Base-by-base conservation (phyloP, 83 land plant genomes). In the Larix sibirica region DNA sequence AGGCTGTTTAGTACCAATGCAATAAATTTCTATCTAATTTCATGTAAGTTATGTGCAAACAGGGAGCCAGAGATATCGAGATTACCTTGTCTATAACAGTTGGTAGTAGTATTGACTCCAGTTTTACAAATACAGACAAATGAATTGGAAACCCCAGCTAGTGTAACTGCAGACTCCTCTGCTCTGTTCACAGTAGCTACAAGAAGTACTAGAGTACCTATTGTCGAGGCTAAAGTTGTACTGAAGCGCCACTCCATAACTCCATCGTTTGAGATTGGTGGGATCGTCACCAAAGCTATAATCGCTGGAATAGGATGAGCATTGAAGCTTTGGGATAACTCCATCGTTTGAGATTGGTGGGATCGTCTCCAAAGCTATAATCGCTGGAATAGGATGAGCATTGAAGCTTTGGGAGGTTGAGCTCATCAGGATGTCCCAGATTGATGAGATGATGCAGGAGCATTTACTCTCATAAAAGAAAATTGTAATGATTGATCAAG, bases 131-230 rank as follows among this genome's bases (percentile, higher is more conserved):
- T 56, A 38, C 91, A 89, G 67, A 83, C 40, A 36, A 89, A 89
- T 4, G 88, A 80, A 44, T 75, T 47, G 7, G 83, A 36, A 13
- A 65, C 33, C 18, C 83, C 86, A n/a, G n/a, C n/a, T n/a, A 38
- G 74, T 23, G 44, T 80, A 89, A 12, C 91, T 88, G 31, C 88
- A 89, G 23, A 82, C 81, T 17, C 91, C 91, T 3, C 68, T 73
- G 83, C 88, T 86, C 31, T 6, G 33, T 80, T 89, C 88, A 71
- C 91, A 89, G 23, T 82, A 80, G 67, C 9, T 79, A 67, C 91
- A 89, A 1, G 74, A 61, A 6, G 50, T 31, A 1, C 73, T 58
- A 42, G 54, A 71, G 13, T 80, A 76, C 44, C n/a, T 42, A 21
- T 79, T 65, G 17, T 83, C 38, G 61, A 74, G 79, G 20, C 44